Base-by-base conservation (phyloP, 345 rosid genomes). In the Citrus mangshanensis region DNA sequence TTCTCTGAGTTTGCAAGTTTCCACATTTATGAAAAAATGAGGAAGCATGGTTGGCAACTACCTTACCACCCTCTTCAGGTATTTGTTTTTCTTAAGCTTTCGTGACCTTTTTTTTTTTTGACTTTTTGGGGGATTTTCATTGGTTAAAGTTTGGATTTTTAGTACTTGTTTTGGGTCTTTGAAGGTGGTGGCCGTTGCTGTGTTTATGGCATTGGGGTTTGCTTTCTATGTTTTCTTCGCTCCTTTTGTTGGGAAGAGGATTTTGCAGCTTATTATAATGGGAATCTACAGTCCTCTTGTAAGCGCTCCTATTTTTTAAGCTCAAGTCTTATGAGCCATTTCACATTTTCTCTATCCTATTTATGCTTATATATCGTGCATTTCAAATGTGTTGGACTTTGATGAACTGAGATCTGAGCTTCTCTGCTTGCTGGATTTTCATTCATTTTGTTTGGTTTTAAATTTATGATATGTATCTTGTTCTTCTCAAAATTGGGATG, bases 1-100 rank as follows among this genome's bases (percentile, higher is more conserved):
- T 79, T 59, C 77, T 82, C 77, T 77, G 77, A 79, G 79, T 74
- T 83, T 82, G 79, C 82, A 77, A 64, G 24, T 46, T 75, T 16
- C 28, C 59, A 81, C 88, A 85, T 87, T 89, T 83, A 70, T 77
- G 76, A 16, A 19, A 81, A 80, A 82, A 96, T 96, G 99, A 94
- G 98, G 91, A 96, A 93, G 85, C 89, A 96, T 83, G 99, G 99
- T 86, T 96, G 99, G 98, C 93, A 96, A 78, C 95, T 96, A 78
- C 99, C 99, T 59, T 92, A 94, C 61, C 99, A 96, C 74, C 98
- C 99, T n/a, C 98, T 96, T 67, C 99, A 96, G 98, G 99, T 91
- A 38, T 19, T 77, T 77, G 58, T 75, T 75, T 12, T 67, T 69
- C 9, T 63, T 70, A 27, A 13, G 24, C 3, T 76, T 73, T 9